Conservation (phyloP, 148 eudicot species). For the Mesembryanthemum crystallinum region DNA sequence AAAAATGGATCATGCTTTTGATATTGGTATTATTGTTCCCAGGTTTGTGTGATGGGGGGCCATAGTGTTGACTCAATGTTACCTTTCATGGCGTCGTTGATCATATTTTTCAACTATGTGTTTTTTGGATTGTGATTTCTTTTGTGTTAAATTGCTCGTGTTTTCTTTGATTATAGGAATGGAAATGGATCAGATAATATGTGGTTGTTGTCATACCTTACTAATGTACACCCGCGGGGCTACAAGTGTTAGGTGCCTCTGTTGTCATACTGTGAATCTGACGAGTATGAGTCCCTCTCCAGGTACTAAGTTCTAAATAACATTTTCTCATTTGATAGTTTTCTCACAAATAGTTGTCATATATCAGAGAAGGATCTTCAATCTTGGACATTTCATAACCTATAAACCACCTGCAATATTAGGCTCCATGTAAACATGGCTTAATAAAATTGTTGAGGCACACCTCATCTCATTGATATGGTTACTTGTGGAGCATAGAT, state of each 20-base stretch:
- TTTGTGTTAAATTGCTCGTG: not conserved
- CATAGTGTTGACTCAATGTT: not conserved
- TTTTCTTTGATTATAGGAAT: constrained; percentile 32
- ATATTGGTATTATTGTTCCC: not conserved
- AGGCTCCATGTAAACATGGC: too few relatives aligned
- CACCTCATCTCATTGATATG: too few relatives aligned
- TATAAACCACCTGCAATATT: too few relatives aligned
- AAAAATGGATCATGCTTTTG: not conserved
- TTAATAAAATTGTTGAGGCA: too few relatives aligned
- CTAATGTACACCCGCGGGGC: constrained; percentile 81
- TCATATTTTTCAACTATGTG: not conserved
- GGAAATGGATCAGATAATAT: constrained; percentile 69
- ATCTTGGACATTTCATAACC: too few relatives aligned
- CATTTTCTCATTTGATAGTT: not conserved
- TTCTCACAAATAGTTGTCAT: not conserved
- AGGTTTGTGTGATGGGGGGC: not conserved
- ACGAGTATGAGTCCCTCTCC: constrained; percentile 30
- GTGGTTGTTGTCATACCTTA: constrained; percentile 72
- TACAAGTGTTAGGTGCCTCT: constrained; percentile 75
- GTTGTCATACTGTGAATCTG: constrained; percentile 68
- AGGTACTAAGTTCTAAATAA: constrained; percentile 25
- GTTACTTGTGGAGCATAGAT: too few relatives aligned
- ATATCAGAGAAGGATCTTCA: not conserved
- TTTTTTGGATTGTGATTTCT: not conserved
- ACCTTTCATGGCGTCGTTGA: constrained; percentile 1